These are phyloP conservation scores for Keqinozyma sinolaborantium DNA, from an alignment of 1,139 yeast species.

Conservation along the genomic window DNA sequence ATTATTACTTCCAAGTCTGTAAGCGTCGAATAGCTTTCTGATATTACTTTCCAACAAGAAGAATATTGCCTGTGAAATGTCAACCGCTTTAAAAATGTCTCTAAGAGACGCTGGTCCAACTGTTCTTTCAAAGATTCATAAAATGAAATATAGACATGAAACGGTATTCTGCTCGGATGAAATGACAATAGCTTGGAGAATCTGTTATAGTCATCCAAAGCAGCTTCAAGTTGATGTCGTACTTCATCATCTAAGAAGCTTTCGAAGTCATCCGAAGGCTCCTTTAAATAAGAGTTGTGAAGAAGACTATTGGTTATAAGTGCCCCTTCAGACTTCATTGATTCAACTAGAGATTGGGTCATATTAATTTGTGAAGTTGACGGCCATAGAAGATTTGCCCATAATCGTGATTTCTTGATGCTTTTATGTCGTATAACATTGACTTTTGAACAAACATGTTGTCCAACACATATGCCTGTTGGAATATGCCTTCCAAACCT, in stretches of 20 bases:
- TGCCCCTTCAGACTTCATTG: constrained; percentile 14
- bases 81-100: constrained; percentile 23
- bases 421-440: too few species aligned
- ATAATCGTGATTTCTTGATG: too few species aligned
- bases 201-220: constrained; percentile 28
- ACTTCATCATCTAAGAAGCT: too few species aligned
- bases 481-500: too few species aligned
- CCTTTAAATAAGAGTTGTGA: not conserved
- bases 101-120: constrained; percentile 18
- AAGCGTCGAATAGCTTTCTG: constrained; percentile 25
- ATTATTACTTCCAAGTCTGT: constrained; percentile 36
- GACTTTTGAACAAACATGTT: too few species aligned
- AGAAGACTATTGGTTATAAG: constrained; percentile 9
- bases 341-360: too few species aligned
- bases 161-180: constrained; percentile 31
- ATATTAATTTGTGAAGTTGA: too few species aligned
- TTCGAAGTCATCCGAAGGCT: too few species aligned
- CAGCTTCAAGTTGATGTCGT: constrained; percentile 9
- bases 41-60: constrained; percentile 27
- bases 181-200: constrained; percentile 26
- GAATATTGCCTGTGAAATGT: constrained; percentile 28
- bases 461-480: too few species aligned
- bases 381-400: too few species aligned
- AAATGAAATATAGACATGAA: constrained; percentile 22
- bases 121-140: constrained; percentile 14